Conservation (phyloP, 2,329 filamentous ascomycete genomes). For the Graphilbum sp. region DNA sequence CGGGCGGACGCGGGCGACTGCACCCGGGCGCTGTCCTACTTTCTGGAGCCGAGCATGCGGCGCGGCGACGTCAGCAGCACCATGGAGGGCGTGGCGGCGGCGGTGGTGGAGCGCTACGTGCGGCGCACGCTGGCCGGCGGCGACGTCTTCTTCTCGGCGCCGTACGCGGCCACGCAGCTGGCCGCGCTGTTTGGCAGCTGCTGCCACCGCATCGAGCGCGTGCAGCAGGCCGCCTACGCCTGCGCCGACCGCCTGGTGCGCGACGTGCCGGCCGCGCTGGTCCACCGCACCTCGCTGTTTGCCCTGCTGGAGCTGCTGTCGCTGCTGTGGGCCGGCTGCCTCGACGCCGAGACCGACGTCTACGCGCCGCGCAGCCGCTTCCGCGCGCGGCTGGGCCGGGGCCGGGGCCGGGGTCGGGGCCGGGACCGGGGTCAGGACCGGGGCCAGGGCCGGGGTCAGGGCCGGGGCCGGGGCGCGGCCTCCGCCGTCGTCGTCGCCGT, state of each 20-base stretch:
- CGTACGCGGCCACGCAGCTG: constrained; percentile 78
- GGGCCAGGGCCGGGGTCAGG: constrained; percentile 10
- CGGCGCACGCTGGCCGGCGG: constrained; percentile 55
- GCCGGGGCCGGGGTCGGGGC: background rate
- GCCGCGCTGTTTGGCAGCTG: constrained; percentile 73
- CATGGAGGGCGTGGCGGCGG: constrained; percentile 48
- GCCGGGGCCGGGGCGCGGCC: background rate
- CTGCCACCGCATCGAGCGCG: constrained; percentile 82
- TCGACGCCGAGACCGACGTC: constrained; percentile 86
- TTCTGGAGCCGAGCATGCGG: constrained; percentile 76
- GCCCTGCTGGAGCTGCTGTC: constrained; percentile 82
- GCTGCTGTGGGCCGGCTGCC: constrained; percentile 86
- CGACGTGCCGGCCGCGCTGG: constrained; percentile 76
- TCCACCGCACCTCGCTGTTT: constrained; percentile 79
- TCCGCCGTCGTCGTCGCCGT: constrained; percentile 59
- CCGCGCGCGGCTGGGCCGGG: constrained; percentile 46
- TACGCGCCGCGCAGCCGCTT: constrained; percentile 79
- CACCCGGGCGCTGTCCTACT: constrained; percentile 78
- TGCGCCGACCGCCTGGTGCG: constrained; percentile 77
- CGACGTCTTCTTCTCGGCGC: constrained; percentile 69
- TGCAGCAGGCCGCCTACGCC: constrained; percentile 70
- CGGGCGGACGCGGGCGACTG: constrained; percentile 79
- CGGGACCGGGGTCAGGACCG: background rate
- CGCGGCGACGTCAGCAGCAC: constrained; percentile 44
- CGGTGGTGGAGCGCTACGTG: constrained; percentile 66